phyloP scores from a whole-genome alignment of 768 basidiomycete species.

The Royoungia palumana region DNA sequence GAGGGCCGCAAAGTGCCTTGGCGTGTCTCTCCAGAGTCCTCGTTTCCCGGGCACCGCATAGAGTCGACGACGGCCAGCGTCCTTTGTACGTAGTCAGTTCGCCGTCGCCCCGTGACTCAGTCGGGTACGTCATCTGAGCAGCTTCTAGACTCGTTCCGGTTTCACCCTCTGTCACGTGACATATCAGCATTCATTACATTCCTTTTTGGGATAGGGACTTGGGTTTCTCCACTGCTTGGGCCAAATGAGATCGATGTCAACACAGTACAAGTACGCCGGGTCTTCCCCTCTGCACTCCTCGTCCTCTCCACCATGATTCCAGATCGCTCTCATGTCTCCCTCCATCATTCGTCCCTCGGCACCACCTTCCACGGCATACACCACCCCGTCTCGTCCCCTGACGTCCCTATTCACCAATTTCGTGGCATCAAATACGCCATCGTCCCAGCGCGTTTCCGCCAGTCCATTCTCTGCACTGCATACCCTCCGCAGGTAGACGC shows the following conservation, averaged over 20 bases:
- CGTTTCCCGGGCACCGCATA: too few species aligned
- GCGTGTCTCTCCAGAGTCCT: too few species aligned
- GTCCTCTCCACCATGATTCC: conserved; percentile 25
- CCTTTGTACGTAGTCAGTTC: conserved; percentile 10
- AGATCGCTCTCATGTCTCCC: conserved; percentile 24
- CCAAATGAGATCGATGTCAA: conserved; percentile 26
- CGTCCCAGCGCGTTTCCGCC: conserved; percentile 72
- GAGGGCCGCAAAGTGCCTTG: conserved; percentile 12
- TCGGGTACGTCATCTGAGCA: conserved; percentile 9
- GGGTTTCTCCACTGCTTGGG: conserved; percentile 17
- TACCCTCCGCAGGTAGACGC: conserved; percentile 62
- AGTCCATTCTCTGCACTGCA: conserved; percentile 57
- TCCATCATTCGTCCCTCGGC: conserved; percentile 53
- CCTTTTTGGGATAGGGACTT: conserved; percentile 21
- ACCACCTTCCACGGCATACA: conserved; percentile 66
- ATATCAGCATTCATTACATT: conserved; percentile 13
- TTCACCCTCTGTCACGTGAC: conserved; percentile 22
- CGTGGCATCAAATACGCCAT: conserved; percentile 76
- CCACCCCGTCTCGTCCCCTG: conserved; percentile 56
- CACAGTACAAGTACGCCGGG: conserved; percentile 15
- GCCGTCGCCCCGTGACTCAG: conserved; percentile 13
- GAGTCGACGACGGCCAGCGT: too few species aligned
- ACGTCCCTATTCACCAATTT: conserved; percentile 62
- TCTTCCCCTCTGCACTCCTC: conserved; percentile 1
- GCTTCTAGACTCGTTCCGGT: not conserved